Evolutionary conservation across 768 basidiomycete genomes (phyloP), one percentile per base, ranked within the genome.

Genomic region (Boletellus sp.): DNA sequence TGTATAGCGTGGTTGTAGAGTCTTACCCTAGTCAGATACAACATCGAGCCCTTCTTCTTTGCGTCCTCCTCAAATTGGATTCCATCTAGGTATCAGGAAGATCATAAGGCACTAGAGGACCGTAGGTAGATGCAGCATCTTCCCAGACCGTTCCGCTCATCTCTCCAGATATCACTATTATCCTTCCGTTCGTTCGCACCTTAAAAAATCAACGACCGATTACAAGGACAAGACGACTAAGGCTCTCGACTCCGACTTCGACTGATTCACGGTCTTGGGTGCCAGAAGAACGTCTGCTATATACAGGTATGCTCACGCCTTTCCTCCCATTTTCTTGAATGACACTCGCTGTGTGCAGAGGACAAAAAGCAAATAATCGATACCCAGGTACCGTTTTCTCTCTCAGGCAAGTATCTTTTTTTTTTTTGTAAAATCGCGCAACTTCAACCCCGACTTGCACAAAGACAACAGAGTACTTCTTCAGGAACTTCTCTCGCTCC

Each of bases 31-130:
- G 12, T 8, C 34, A 76, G 75, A 51, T 73, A 68, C 51, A 67
- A 70, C 44, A 54, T 75, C 24, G 74, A 76, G 53, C 73, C 74
- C 1, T 74, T 75, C 53, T 76, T 72, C 54, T 76, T 73, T 39
- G 68, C 72, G 7, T 74, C 72, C 1, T 73, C 74, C 1, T 35
- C 68, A 13, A 72, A 74, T 50, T 68, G 70, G 64, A 74, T 71
- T 32, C 72, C 74, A 1, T 69, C 72, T 1, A 69, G 71, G 40
- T 76, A 73, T 51, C 71, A 68, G 54, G 73, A 75, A 59, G 67
- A 68, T 17, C 40, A 57, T 8, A 55, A 50, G n/a, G 48, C 50
- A n/a, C 54, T 56, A 17, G 54, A 62, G 41, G 74, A 76, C 46
- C 75, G 75, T 76, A 49, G 52, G 74, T 63, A n/a, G 38, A 22